A percentile compares a stretch with the other conserved stretches of the same genome.
Conservation (phyloP, 345 rosid genomes). For the Linum usitatissimum region DNA sequence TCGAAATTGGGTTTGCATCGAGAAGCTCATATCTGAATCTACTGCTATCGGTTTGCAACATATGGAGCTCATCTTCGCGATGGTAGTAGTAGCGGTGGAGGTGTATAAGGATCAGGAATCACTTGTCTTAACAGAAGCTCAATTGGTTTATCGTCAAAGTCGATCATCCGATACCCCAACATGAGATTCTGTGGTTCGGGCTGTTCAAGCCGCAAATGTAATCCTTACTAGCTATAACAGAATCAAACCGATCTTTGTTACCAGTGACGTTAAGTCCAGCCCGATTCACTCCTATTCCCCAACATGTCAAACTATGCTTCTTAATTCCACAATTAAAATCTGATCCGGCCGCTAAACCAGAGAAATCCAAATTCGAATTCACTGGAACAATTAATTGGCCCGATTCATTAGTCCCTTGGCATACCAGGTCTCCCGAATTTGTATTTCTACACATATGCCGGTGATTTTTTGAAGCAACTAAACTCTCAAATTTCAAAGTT, state of each 20-base stretch:
- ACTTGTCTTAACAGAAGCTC: constrained; percentile 26
- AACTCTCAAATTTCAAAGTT: constrained; percentile 26
- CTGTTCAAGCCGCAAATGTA: constrained; percentile 36
- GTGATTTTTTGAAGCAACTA: constrained; percentile 36
- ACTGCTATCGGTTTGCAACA: background rate
- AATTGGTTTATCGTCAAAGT: constrained; percentile 4
- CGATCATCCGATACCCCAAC: constrained; percentile 45
- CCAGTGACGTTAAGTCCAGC: constrained; percentile 8
- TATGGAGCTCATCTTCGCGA: background rate
- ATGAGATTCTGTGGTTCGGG: constrained; percentile 30
- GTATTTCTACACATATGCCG: constrained; percentile 38
- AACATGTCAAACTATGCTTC: constrained; percentile 32
- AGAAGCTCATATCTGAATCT: constrained; percentile 4
- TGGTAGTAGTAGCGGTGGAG: background rate
- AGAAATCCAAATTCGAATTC: constrained; percentile 34
- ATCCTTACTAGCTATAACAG: constrained; percentile 35
- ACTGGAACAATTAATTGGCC: constrained; percentile 34
- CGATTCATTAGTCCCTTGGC: constrained; percentile 31
- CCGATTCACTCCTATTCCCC: constrained; percentile 31
- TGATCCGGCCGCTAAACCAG: constrained; percentile 28
- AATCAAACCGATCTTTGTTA: constrained; percentile 20
- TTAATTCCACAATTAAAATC: constrained; percentile 34
- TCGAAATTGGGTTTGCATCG: background rate
- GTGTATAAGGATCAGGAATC: constrained; percentile 46
- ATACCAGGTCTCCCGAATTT: constrained; percentile 25